Base-by-base conservation (phyloP, 352 stramenopile species). In the Globisporangium orthogonon region DNA sequence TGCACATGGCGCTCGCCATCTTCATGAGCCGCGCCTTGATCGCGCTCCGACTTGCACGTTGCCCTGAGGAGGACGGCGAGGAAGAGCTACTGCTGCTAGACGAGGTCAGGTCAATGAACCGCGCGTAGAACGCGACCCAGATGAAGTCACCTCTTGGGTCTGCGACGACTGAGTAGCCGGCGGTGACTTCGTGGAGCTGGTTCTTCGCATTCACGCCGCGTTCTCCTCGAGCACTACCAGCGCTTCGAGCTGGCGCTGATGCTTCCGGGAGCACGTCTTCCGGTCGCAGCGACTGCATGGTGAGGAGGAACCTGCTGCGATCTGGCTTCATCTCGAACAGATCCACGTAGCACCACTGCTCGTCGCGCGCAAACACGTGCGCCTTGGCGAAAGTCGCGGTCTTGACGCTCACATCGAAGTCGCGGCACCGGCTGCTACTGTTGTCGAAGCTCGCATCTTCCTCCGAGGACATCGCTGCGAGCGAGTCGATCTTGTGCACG, bases 261-360 rank as follows among this genome's bases (percentile, higher is more conserved):
- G 56, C 68, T 67, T 33, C 62, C 7, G 58, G 18, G 4, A 77
- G 48, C 18, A 60, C 51, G 45, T 65, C 64, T 3, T 63, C 63
- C 1, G 47, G 50, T 14, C 55, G 35, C n/a, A 79, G 10, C 1
- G 71, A 74, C 15, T 58, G 48, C 52, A 75, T 67, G 1, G 71
- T 75, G 47, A 78, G 54, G 0, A 50, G 62, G 50, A 78, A 78
- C 15, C 35, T 15, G 7, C 39, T 60, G 0, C 7, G 31, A 14
- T 56, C 29, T 23, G 17, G 13, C 13, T 43, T n/a, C 13, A 62
- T 55, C 28, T 69, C 37, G 2, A 65, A 46, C 10, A 59, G 53
- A 33, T 77, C 69, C 18, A 78, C 58, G 50, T 63, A 76, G 50
- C 65, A 75, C 65, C 68, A 76, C 5, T 50, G 29, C 31, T 79